Base-by-base conservation (phyloP, 2,329 filamentous ascomycete genomes). In the Remersonia thermophila region DNA sequence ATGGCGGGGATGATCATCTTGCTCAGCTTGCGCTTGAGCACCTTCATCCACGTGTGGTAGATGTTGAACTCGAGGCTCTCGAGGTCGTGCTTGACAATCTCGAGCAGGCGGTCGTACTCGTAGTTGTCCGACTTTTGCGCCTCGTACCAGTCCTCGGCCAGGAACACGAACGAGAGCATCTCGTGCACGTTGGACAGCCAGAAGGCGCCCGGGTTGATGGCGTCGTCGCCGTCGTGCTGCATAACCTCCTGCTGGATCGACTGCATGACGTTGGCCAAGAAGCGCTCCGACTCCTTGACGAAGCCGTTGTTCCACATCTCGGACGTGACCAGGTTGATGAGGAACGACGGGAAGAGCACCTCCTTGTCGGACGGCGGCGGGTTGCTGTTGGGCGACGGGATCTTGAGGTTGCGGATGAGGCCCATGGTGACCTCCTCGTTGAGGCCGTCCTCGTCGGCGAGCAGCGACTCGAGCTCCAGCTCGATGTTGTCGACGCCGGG, bases 301-400 rank as follows among this genome's bases (percentile, higher is more conserved):
- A 95, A 98, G 32, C 91, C 91, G 52, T 98, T 98, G 67, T 98
- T 98, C 91, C 91, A 98, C 91, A 98, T 98, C 66, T 98, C 91
- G 12, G 87, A 96, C 10, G 91, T 98, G 45, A 98, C 91, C 42
- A 98, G 71, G 61, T 98, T 98, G 68, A 98, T 98, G 51, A 98
- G 78, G 59, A 96, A 98, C 8, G 91, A 89, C 25, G 91, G 91
- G 79, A 98, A 98, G 35, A 98, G 71, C 15, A 98, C 89, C 59
- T 98, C 91, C 66, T 98, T 98, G 63, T 98, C 91, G 13, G 86
- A 94, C 9, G 91, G 89, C 36, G 87, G 81, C 14, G 89, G 87
- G 36, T 76, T 89, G 25, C 83, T 80, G 54, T 78, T 83, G 31
- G 91, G 89, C 9, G 80, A 78, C 14, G 91, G 91, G 45, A 98